These are phyloP conservation scores for Sesbania bispinosa DNA, from an alignment of 306 rosid species.

Conservation along the genomic window DNA sequence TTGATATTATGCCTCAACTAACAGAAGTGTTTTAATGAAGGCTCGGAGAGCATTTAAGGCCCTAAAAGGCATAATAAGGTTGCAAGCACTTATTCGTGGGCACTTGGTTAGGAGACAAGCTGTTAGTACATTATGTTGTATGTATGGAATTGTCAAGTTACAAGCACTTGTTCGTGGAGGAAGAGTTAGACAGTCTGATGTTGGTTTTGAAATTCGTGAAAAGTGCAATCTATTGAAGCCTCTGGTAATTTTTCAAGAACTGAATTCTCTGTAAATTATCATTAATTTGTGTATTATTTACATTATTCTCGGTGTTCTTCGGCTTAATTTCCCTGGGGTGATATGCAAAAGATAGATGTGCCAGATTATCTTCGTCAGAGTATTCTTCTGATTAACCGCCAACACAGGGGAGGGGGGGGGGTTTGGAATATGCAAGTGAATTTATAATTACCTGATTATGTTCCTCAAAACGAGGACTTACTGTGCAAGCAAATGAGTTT, in stretches of 20 bases:
- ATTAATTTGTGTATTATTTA: background rate
- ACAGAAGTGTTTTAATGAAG: conserved; percentile 55
- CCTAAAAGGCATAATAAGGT: conserved; percentile 95
- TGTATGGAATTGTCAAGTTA: conserved; percentile 82
- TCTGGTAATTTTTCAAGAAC: conserved; percentile 41
- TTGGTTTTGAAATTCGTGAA: conserved; percentile 64
- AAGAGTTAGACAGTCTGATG: conserved; percentile 58
- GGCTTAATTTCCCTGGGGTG: background rate
- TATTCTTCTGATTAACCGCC: background rate
- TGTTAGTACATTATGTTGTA: conserved; percentile 74
- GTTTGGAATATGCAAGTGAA: background rate
- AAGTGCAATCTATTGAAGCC: conserved; percentile 37
- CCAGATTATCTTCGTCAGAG: background rate
- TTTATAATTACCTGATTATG: background rate
- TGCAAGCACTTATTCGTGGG: conserved; percentile 99
- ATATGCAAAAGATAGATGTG: background rate
- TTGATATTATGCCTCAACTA: conserved; percentile 29
- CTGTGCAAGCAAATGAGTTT: background rate
- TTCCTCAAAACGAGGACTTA: background rate
- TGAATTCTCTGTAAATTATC: background rate
- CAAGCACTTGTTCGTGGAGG: conserved; percentile 85
- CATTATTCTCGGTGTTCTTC: background rate
- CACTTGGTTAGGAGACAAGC: conserved; percentile 99
- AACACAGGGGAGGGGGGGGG: background rate
- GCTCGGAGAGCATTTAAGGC: conserved; percentile 98